Base-by-base conservation (phyloP, 116 monocot genomes). In the Posidonia oceanica region DNA sequence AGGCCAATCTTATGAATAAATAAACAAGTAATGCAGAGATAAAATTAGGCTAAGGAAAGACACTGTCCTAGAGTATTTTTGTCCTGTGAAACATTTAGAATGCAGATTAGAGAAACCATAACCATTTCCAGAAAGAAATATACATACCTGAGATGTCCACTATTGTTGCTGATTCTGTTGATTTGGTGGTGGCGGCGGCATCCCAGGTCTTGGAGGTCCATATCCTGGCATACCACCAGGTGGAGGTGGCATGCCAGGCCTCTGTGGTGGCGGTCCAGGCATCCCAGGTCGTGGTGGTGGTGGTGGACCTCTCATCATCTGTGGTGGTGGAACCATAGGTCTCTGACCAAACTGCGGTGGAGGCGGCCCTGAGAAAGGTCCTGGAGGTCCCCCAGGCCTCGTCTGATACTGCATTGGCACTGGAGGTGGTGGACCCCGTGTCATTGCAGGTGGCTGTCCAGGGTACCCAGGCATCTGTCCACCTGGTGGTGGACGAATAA, bases 241-340 rank as follows among this genome's bases (percentile, higher is more conserved):
- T 0, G 91, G 86, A 12, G 84, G 89, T 5, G 87, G 87, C 94
- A 93, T 93, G 56, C 94, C 94, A 0, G 94, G 90, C 36, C 93
- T 83, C 0, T 83, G 83, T 0, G 91, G 86, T 0, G 84, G 82
- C 14, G 69, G 41, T 5, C 54, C 51, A 1, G 82, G 79, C 84
- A 83, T 87, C 42, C 78, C 83, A 66, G 87, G 84, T 54, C 88
- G 66, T 18, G 56, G 74, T 23, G 53, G 53, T 29, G 52, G 68
- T 23, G 68, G 68, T 8, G 52, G 68, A 36, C 68, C 68, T 14
- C 68, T 68, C 68, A 68, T 68, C 81, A 86, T 82, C 74, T 78
- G 81, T 55, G 83, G 84, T 13, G 81, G 86, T 12, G 83, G 88
- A 10, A 78, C 88, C 39, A 85, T 74, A 12, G 76, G 84, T 62